Evolutionary conservation across 2,329 filamentous ascomycete genomes (phyloP).

Genomic region (Byssothecium circinans): DNA sequence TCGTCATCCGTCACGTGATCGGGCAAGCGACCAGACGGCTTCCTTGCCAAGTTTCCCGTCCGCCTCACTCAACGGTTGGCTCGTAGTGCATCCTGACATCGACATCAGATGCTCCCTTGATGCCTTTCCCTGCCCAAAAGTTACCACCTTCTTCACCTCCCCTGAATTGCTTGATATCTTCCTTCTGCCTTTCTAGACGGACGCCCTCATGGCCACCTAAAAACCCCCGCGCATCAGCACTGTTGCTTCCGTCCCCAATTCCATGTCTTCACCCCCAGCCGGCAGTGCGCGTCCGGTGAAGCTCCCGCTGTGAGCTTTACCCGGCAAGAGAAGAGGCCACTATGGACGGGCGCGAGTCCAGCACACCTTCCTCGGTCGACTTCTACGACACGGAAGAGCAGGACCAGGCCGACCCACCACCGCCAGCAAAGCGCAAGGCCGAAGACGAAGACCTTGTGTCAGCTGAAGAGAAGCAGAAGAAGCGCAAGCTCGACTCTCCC

Average conservation of each 20-base stretch:
- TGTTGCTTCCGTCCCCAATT: background rate
- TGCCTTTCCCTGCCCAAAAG: slow-evolving; percentile 3
- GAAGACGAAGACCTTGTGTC: slow-evolving; percentile 26
- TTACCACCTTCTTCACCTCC: background rate
- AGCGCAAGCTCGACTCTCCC: slow-evolving; percentile 31
- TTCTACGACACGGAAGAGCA: slow-evolving; percentile 38
- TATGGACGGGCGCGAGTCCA: slow-evolving; percentile 40
- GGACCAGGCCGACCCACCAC: slow-evolving; percentile 16
- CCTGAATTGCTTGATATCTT: too few relatives aligned
- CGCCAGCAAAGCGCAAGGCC: slow-evolving; percentile 41
- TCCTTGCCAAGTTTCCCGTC: slow-evolving; percentile 4
- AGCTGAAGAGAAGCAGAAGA: slow-evolving; percentile 35
- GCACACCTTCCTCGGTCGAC: slow-evolving; percentile 40
- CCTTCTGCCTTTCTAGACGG: too few relatives aligned
- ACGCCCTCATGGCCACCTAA: background rate
- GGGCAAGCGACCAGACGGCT: background rate
- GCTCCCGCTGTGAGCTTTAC: slow-evolving; percentile 35
- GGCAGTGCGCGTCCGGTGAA: slow-evolving; percentile 25
- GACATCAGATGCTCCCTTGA: slow-evolving; percentile 3
- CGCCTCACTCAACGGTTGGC: slow-evolving; percentile 24
- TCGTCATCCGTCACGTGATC: slow-evolving; percentile 15
- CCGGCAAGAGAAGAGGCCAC: slow-evolving; percentile 16
- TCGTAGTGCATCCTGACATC: slow-evolving; percentile 3
- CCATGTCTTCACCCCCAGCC: slow-evolving; percentile 36
- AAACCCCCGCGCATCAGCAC: background rate